These are phyloP conservation scores for Berberis thunbergii DNA, from an alignment of 164 flowering plant species.

Conservation along the genomic window DNA sequence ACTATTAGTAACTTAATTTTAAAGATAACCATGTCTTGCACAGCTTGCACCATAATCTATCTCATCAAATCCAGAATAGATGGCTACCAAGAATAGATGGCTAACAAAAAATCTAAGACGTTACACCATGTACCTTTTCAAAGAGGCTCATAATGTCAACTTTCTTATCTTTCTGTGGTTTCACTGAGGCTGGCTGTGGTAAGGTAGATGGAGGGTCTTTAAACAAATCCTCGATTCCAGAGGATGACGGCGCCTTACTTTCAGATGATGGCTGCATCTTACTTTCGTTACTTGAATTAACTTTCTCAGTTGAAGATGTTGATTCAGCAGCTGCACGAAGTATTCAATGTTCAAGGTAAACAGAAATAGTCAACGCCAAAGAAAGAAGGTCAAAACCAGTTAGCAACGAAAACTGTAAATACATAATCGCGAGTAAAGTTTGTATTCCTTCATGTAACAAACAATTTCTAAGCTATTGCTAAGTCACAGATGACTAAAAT, in stretches of 20 bases:
- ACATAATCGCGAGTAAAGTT: too few species aligned
- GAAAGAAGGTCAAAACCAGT: background rate
- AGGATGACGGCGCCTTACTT: constrained; percentile 28
- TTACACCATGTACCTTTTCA: constrained; percentile 59
- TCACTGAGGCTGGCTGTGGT: constrained; percentile 24
- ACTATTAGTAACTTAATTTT: background rate
- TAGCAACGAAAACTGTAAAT: background rate
- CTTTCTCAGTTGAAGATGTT: constrained; percentile 41
- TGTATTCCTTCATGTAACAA: too few species aligned
- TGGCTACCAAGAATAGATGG: too few species aligned
- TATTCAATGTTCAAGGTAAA: constrained; percentile 7
- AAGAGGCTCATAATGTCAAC: constrained; percentile 94
- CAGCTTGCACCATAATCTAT: background rate
- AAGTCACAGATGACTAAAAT: too few species aligned
- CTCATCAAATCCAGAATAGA: too few species aligned
- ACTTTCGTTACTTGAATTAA: constrained; percentile 16
- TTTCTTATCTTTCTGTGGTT: constrained; percentile 72
- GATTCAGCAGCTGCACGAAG: constrained; percentile 61
- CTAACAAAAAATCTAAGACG: too few species aligned
- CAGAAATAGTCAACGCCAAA: background rate
- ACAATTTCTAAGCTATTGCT: too few species aligned
- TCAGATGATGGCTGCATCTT: constrained; percentile 20
- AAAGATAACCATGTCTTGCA: background rate
- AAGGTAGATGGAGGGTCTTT: constrained; percentile 40
- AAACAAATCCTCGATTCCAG: constrained; percentile 72